A percentile compares a stretch with the other conserved stretches of the same genome.
phyloP scores from a whole-genome alignment of 2,329 filamentous ascomycete species.

The Cephalotrichum gorgonifer region DNA sequence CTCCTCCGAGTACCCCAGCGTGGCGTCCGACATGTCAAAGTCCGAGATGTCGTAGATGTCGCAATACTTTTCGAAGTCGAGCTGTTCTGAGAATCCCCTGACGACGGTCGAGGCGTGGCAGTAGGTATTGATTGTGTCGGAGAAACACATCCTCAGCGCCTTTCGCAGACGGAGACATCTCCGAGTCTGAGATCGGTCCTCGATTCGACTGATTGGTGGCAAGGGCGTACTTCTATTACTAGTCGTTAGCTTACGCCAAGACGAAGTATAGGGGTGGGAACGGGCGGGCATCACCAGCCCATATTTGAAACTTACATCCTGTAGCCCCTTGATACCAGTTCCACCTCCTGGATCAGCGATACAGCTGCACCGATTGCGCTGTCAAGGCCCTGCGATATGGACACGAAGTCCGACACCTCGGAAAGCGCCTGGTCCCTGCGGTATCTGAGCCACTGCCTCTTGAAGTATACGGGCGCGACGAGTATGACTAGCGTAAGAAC shows the following conservation, averaged over 20 bases:
- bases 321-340: conserved; percentile 85
- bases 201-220: conserved; percentile 84
- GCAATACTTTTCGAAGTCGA: conserved; percentile 83
- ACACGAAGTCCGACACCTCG: conserved; percentile 58
- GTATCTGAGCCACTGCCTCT: conserved; percentile 73
- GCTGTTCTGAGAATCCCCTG: conserved; percentile 63
- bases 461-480: conserved; percentile 58
- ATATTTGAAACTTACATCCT: conserved; percentile 65
- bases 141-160: conserved; percentile 60
- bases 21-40: conserved; percentile 61
- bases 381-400: conserved; percentile 72
- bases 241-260: conserved; percentile 9
- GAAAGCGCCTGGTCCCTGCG: conserved; percentile 64
- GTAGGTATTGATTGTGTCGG: conserved; percentile 60
- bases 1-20: conserved; percentile 52
- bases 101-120: conserved; percentile 59
- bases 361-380: conserved; percentile 65
- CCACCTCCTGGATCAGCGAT: conserved; percentile 85
- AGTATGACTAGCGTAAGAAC: conserved; percentile 43
- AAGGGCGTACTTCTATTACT: conserved; percentile 67
- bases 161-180: conserved; percentile 74
- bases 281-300: too few species aligned
- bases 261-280: too few species aligned
- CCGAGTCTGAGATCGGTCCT: conserved; percentile 68
- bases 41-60: conserved; percentile 77